These are phyloP conservation scores for Aspergillus brasiliensis DNA, from an alignment of 2,329 filamentous ascomycete species.

Conservation along the genomic window DNA sequence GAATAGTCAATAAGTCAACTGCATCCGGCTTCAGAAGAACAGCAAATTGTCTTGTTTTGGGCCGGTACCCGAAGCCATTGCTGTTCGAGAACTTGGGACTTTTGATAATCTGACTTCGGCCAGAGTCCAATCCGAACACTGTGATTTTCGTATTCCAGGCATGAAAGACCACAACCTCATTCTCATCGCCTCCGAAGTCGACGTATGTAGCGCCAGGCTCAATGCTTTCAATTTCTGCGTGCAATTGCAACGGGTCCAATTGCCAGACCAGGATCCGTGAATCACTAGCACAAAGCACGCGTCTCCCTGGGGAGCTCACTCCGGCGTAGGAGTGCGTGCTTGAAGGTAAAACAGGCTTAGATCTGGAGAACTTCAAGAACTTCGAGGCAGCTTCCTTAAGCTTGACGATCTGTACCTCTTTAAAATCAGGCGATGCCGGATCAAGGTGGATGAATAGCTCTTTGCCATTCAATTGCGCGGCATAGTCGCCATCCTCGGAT, in stretches of 20 bases:
- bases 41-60: slow-evolving; percentile 43
- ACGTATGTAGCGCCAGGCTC: slow-evolving; percentile 39
- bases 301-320: slow-evolving; percentile 25
- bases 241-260: slow-evolving; percentile 37
- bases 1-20: slow-evolving; percentile 42
- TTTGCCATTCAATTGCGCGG: slow-evolving; percentile 33
- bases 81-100: slow-evolving; percentile 41
- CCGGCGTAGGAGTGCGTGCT: neutral
- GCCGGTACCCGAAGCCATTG: slow-evolving; percentile 42
- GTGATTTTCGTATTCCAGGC: slow-evolving; percentile 43
- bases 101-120: slow-evolving; percentile 42
- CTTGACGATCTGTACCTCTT: slow-evolving; percentile 35
- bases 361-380: slow-evolving; percentile 34
- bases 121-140: slow-evolving; percentile 38
- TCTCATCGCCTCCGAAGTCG: slow-evolving; percentile 41
- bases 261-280: slow-evolving; percentile 41
- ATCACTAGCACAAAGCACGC: slow-evolving; percentile 38
- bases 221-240: slow-evolving; percentile 45
- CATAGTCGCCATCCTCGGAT: slow-evolving; percentile 35
- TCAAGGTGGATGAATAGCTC: slow-evolving; percentile 37
- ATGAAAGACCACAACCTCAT: slow-evolving; percentile 43
- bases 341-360: neutral
- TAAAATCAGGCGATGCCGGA: slow-evolving; percentile 29
- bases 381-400: slow-evolving; percentile 35
- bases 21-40: slow-evolving; percentile 44